Evolutionary conservation across 176 grass and related monocot genomes (phyloP), one percentile per base, ranked within the genome.

Genomic region (Saccharum spontaneum): DNA sequence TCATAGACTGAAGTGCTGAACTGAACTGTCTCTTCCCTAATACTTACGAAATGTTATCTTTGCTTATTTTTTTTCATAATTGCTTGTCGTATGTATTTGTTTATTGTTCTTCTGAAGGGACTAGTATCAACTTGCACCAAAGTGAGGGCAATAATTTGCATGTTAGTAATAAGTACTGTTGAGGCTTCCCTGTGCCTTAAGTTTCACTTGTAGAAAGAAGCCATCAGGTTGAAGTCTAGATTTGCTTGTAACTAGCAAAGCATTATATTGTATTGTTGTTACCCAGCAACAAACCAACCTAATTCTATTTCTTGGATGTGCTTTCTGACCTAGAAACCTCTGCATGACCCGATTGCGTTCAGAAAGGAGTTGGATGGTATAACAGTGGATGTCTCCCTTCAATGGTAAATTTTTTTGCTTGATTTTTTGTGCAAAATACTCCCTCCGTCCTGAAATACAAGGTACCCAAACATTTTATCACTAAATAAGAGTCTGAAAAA

Each of bases 301-400:
- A 72, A 90, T 55, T 57, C 45, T 76, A 10, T 88, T 79, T 34
- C 46, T 70, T 83, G n/a, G 33, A 18, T 79, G 31, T 86, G 79
- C 9, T 87, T 86, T 63, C 44, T 85, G 77, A 70, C 23, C 30
- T 78, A 98, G 97, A 95, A 87, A 81, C 83, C 91, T 7, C 88
- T 98, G 64, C 97, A 98, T 80, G 89, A 98, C 78, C 90, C 90
- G 46, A 89, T 98, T 78, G 84, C 86, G 28, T 98, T 94, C 80
- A 90, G 79, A 84, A 92, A 90, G 82, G 88, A 86, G 79, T 79
- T 85, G 81, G 93, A 89, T 90, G 97, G 93, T 79, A 84, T 95
- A 75, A 91, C 69, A 18, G 91, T 98, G 40, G 93, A 98, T 79
- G 91, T 94, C 68, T 94, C 97, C 36, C 91, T 98, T 87, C 97